Conservation (phyloP, 371 early-diverging fungal genomes). For the Mortierella sp. region DNA sequence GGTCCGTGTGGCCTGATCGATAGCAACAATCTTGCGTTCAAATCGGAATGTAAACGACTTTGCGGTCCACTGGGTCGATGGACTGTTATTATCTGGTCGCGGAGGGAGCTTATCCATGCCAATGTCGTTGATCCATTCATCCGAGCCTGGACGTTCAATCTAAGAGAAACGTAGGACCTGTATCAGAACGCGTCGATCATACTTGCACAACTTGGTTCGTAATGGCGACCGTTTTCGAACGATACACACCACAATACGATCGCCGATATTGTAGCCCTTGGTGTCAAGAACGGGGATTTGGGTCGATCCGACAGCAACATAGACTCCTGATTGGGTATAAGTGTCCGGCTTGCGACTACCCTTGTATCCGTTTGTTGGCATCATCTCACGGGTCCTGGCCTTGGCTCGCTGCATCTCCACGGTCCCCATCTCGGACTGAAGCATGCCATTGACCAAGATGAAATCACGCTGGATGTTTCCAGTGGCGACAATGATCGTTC, state of each 20-base stretch:
- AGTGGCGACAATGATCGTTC: slow-evolving; percentile 46
- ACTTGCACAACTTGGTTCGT: neutral
- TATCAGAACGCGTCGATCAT: neutral
- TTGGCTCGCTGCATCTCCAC: slow-evolving; percentile 38
- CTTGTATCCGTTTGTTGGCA: slow-evolving; percentile 50
- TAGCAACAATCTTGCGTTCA: slow-evolving; percentile 49
- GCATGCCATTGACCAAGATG: slow-evolving; percentile 51
- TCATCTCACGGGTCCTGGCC: slow-evolving; percentile 46
- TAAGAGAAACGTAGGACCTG: neutral
- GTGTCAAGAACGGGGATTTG: slow-evolving; percentile 42
- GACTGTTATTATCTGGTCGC: slow-evolving; percentile 14
- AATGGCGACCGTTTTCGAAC: neutral
- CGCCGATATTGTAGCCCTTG: slow-evolving; percentile 44
- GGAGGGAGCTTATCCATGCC: slow-evolving; percentile 48
- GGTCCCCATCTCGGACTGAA: slow-evolving; percentile 44
- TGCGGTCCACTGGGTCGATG: slow-evolving; percentile 44
- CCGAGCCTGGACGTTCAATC: slow-evolving; percentile 52
- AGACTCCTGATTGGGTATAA: slow-evolving; percentile 21
- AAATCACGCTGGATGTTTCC: slow-evolving; percentile 50
- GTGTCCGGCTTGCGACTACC: slow-evolving; percentile 42
- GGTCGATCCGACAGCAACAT: slow-evolving; percentile 32
- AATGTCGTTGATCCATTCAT: slow-evolving; percentile 45
- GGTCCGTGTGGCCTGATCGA: slow-evolving; percentile 29
- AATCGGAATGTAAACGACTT: slow-evolving; percentile 46
- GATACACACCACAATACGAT: slow-evolving; percentile 43